Base-by-base conservation (phyloP, 352 stramenopile genomes). In the Phytophthora colocasiae region DNA sequence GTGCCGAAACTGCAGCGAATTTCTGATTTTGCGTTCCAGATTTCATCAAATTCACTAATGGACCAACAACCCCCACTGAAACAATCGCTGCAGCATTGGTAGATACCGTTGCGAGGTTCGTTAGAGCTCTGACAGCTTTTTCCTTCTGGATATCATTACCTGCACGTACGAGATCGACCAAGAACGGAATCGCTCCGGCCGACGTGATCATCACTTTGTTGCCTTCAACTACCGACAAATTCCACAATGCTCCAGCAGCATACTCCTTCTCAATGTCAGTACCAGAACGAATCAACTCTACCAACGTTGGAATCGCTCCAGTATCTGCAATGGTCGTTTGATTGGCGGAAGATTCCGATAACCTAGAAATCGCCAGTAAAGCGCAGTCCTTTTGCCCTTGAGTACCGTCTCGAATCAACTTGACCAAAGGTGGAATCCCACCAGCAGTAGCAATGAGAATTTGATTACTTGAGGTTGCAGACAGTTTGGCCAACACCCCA, bases 41-140 rank as follows among this genome's bases (percentile, higher is more conserved):
- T 10, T 32, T 34, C n/a, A 62, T 3, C 38, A 66, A 9, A 11
- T 19, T 8, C n/a, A 71, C 49, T 5, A 61, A 17, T 19, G 41
- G 49, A 24, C 10, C 10, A 36, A 36, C 11, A 61, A 31, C 7
- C 49, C 59, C 17, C 59, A 36, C 31, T 36, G 31, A 36, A 36
- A 14, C 8, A 36, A 36, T 36, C 1, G 31, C 31, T 14, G 31
- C 9, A 36, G 31, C 31, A 3, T 36, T 36, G 8, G 31, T 22
- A 26, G 12, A 6, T 43, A 58, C 9, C n/a, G 10, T 29, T 12
- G 51, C 27, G 4, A 67, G 41, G 32, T 56, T 61, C 6, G 11
- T 6, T 14, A 62, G 14, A 2, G 19, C 24, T 12, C 41, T 24
- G 2, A 39, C 27, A 44, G 59, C 50, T 38, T 17, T 48, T 8